phyloP scores from a whole-genome alignment of 1,284 basidiomycete species.

The Tilletia walkeri region DNA sequence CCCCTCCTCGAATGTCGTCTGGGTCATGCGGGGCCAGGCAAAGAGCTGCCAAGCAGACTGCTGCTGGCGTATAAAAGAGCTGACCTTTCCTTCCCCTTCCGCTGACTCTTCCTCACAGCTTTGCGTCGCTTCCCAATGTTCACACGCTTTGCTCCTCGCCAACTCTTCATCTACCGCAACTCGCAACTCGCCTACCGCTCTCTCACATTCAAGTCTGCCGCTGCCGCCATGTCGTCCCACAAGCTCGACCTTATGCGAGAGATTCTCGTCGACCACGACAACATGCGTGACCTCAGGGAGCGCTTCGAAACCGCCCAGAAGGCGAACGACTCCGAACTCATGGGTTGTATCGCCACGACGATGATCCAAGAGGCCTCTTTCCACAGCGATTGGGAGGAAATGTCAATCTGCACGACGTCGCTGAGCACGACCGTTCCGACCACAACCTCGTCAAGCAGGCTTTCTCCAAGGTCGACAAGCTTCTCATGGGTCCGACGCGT shows the following conservation, averaged over 20 bases:
- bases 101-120: background rate
- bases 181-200: background rate
- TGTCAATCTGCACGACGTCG: constrained; percentile 25
- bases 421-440: constrained; percentile 32
- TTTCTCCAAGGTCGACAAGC: constrained; percentile 31
- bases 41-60: too few species aligned
- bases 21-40: too few species aligned
- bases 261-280: constrained; percentile 36
- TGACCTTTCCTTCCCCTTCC: background rate
- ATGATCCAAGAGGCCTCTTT: constrained; percentile 28
- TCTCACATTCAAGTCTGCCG: background rate
- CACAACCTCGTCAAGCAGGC: constrained; percentile 41
- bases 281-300: constrained; percentile 33
- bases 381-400: constrained; percentile 34
- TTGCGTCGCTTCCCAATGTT: background rate
- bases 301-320: constrained; percentile 26
- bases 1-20: too few species aligned
- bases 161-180: background rate
- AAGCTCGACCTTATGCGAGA: constrained; percentile 1
- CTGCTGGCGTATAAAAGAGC: background rate
- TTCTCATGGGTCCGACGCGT: constrained; percentile 17
- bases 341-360: constrained; percentile 29
- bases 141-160: background rate
- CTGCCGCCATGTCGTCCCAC: background rate
- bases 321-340: constrained; percentile 26